Evolutionary conservation across 805 yeast species (phyloP).

Genomic region (Clavispora carvajalis): DNA sequence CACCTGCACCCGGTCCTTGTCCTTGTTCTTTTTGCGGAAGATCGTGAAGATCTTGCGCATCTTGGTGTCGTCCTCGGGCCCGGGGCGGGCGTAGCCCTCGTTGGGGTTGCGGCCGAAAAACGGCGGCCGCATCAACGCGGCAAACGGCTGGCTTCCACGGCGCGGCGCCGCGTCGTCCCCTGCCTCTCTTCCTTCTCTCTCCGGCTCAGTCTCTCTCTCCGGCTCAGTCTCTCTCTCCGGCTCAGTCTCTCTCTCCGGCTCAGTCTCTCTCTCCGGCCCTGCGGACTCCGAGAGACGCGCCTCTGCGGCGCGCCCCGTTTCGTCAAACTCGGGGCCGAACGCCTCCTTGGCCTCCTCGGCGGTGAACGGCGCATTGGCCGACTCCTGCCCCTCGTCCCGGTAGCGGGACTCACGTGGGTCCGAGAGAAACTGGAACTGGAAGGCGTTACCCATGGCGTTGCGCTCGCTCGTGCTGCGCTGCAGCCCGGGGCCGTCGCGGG

Average conservation of each 20-base stretch:
- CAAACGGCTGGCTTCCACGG: slow-evolving; percentile 1
- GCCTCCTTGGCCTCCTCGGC: slow-evolving; percentile 7
- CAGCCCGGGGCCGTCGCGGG: too few species aligned
- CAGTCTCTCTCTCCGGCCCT: neutral
- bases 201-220: neutral
- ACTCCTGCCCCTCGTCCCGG: slow-evolving; percentile 25
- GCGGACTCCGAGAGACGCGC: too few species aligned
- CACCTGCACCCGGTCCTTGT: slow-evolving; percentile 16
- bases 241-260: neutral
- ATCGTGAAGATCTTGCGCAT: slow-evolving; percentile 17
- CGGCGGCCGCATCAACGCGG: slow-evolving; percentile 10
- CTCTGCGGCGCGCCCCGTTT: neutral
- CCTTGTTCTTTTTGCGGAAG: slow-evolving; percentile 23
- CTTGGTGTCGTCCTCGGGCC: slow-evolving; percentile 14
- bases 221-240: neutral
- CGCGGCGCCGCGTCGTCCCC: neutral
- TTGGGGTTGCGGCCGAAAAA: slow-evolving; percentile 8
- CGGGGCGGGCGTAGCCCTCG: slow-evolving; percentile 5
- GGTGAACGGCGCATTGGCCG: slow-evolving; percentile 16
- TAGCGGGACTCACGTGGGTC: slow-evolving; percentile 33
- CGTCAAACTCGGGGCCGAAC: neutral
- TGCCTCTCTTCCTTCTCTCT: neutral
- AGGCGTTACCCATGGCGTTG: slow-evolving; percentile 26
- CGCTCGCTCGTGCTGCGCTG: too few species aligned
- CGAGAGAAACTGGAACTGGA: slow-evolving; percentile 21